Percentiles rank a stretch among this genome's conserved stretches.
These are phyloP conservation scores for Vanrija sp. DNA, from an alignment of 1,284 basidiomycete species.

Conservation along the genomic window DNA sequence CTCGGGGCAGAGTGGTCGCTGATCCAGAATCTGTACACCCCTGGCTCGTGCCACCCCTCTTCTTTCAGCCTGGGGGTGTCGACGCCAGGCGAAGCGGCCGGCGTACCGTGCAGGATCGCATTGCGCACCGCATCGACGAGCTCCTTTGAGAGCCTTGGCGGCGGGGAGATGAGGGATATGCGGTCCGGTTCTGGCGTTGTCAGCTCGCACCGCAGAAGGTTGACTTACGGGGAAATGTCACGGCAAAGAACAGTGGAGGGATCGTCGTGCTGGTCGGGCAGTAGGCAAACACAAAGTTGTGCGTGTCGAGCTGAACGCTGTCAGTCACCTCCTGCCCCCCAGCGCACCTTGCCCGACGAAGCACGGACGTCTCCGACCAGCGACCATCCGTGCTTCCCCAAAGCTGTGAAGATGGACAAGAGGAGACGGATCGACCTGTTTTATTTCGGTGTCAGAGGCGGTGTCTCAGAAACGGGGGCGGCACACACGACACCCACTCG, in stretches of 20 bases:
- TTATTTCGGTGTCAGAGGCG: neutral
- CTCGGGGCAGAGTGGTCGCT: slow-evolving; percentile 5
- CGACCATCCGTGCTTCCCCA: slow-evolving; percentile 37
- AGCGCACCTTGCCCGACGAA: slow-evolving; percentile 25
- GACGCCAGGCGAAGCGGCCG: slow-evolving; percentile 6
- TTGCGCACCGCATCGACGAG: slow-evolving; percentile 35
- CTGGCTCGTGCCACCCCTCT: slow-evolving; percentile 44
- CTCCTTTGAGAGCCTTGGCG: slow-evolving; percentile 24
- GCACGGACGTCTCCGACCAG: slow-evolving; percentile 30
- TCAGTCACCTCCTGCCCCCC: neutral
- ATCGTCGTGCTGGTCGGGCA: slow-evolving; percentile 8
- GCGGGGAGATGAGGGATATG: slow-evolving; percentile 40
- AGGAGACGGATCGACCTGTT: slow-evolving; percentile 36
- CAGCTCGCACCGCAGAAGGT: neutral
- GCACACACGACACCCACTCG: slow-evolving; percentile 26
- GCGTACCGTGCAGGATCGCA: slow-evolving; percentile 22
- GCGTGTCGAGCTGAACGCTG: slow-evolving; percentile 28
- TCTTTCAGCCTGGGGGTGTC: slow-evolving; percentile 29
- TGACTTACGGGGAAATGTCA: slow-evolving; percentile 40
- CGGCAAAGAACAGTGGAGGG: slow-evolving; percentile 41
- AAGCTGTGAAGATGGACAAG: slow-evolving; percentile 28
- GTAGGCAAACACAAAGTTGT: slow-evolving; percentile 38
- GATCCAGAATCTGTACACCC: slow-evolving; percentile 44
- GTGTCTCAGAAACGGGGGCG: neutral
- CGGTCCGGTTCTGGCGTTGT: slow-evolving; percentile 36